Evolutionary conservation across 768 basidiomycete genomes (phyloP).

Genomic region (Termitomyces sp.): DNA sequence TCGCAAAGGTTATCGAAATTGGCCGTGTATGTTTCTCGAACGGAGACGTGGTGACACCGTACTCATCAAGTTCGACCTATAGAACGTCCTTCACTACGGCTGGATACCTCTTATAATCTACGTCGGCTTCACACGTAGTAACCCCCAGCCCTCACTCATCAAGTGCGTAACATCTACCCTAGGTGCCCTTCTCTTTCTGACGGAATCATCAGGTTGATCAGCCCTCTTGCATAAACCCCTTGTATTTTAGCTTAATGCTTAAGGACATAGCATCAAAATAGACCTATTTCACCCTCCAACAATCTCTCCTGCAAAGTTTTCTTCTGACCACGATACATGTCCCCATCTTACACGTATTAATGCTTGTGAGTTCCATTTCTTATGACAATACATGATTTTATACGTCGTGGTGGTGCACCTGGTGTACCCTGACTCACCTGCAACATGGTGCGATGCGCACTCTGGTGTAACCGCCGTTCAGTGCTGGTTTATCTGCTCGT

Average conservation of each 20-base stretch:
- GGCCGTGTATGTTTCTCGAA: constrained; percentile 55
- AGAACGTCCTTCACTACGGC: constrained; percentile 90
- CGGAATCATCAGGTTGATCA: constrained; percentile 64
- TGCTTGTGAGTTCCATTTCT: constrained; percentile 10
- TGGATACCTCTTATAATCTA: constrained; percentile 98
- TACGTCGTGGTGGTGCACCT: constrained; percentile 57
- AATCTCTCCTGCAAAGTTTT: neutral
- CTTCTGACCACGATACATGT: neutral
- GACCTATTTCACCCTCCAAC: constrained; percentile 3
- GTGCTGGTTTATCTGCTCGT: constrained; percentile 42
- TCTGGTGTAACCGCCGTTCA: constrained; percentile 41
- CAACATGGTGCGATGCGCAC: constrained; percentile 8
- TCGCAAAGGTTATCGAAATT: constrained; percentile 74
- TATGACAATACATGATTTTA: constrained; percentile 45
- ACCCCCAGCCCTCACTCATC: constrained; percentile 91
- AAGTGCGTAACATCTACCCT: constrained; percentile 56
- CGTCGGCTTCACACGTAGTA: constrained; percentile 87
- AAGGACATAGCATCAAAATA: constrained; percentile 13
- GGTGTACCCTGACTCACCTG: constrained; percentile 26
- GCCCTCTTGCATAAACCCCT: constrained; percentile 69
- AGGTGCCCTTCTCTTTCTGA: constrained; percentile 1
- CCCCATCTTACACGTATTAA: neutral
- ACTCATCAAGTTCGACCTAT: constrained; percentile 3
- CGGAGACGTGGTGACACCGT: neutral
- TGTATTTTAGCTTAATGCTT: constrained; percentile 23